Percentiles rank a stretch among this genome's conserved stretches.
phyloP scores from a whole-genome alignment of 768 basidiomycete species.

The Russula emetica region DNA sequence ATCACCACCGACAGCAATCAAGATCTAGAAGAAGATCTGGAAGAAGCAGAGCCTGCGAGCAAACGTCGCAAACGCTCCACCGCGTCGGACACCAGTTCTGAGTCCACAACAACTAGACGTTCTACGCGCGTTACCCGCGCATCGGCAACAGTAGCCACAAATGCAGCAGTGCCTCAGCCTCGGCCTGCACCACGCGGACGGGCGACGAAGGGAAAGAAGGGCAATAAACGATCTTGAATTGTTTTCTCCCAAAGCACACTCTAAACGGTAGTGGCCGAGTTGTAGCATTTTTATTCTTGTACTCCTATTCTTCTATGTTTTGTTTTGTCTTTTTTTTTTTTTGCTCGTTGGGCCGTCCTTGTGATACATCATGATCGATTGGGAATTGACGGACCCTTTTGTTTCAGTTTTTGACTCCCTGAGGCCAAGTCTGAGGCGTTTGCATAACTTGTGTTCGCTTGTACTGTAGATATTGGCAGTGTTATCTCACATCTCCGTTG shows the following conservation, averaged over 20 bases:
- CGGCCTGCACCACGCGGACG: not conserved
- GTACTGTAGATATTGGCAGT: not conserved
- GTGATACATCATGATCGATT: not conserved
- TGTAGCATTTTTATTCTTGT: not conserved
- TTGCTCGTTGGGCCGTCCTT: not conserved
- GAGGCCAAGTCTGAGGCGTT: not conserved
- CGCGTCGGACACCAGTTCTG: not conserved
- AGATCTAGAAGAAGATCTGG: not conserved
- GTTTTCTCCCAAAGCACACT: not conserved
- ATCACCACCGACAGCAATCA: not conserved
- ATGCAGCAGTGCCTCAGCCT: not conserved
- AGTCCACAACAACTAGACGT: not conserved
- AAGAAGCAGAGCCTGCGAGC: not conserved
- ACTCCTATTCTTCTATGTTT: too few relatives aligned
- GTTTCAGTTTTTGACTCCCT: not conserved
- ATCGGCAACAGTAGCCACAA: not conserved
- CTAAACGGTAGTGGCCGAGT: not conserved
- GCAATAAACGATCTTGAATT: not conserved
- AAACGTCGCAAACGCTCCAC: slow-evolving; percentile 15
- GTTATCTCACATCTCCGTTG: not conserved
- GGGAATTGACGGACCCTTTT: slow-evolving; percentile 10
- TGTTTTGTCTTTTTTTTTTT: not conserved
- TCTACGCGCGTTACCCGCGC: slow-evolving; percentile 13
- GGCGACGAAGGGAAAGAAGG: slow-evolving; percentile 1
- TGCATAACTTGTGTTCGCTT: not conserved